Conservation (phyloP, 23 red algal genomes). For the Chondrus crispus region DNA sequence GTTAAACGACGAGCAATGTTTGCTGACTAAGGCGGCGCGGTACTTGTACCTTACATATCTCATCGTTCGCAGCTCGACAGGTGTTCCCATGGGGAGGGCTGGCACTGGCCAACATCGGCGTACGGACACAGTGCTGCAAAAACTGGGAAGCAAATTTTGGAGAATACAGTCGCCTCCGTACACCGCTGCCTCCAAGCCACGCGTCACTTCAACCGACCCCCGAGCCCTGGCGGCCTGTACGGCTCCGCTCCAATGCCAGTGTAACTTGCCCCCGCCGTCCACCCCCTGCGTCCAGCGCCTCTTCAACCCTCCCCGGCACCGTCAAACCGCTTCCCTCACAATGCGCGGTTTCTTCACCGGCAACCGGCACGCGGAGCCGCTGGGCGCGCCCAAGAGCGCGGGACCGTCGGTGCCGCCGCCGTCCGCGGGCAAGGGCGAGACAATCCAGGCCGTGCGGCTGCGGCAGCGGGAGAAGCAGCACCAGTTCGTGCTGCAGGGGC, state of each 20-base stretch:
- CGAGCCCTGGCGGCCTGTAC: not conserved
- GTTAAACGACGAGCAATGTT: too few relatives aligned
- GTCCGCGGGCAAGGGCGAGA: slow-evolving; percentile 12
- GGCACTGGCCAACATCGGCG: too few relatives aligned
- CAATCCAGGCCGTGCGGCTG: slow-evolving; percentile 36
- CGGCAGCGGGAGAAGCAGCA: slow-evolving; percentile 50
- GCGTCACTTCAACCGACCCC: not conserved
- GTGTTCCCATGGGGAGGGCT: too few relatives aligned
- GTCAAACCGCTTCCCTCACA: not conserved
- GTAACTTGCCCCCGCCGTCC: not conserved
- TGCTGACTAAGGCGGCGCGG: too few relatives aligned
- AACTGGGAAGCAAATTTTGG: too few relatives aligned
- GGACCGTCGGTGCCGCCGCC: not conserved
- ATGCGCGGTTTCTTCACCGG: slow-evolving; percentile 58
- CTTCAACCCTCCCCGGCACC: not conserved
- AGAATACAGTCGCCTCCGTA: too few relatives aligned
- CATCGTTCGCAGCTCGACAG: too few relatives aligned
- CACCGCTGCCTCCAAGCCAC: not conserved
- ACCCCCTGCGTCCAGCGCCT: not conserved
- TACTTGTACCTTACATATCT: too few relatives aligned
- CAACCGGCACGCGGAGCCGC: slow-evolving; percentile 27
- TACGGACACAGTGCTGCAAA: too few relatives aligned
- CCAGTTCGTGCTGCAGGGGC: slow-evolving; percentile 42
- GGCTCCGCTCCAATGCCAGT: not conserved
- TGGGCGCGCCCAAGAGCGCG: slow-evolving; percentile 3